Evolutionary conservation across 179 eudicot genomes (phyloP).

Genomic region (Carnegiea gigantea): DNA sequence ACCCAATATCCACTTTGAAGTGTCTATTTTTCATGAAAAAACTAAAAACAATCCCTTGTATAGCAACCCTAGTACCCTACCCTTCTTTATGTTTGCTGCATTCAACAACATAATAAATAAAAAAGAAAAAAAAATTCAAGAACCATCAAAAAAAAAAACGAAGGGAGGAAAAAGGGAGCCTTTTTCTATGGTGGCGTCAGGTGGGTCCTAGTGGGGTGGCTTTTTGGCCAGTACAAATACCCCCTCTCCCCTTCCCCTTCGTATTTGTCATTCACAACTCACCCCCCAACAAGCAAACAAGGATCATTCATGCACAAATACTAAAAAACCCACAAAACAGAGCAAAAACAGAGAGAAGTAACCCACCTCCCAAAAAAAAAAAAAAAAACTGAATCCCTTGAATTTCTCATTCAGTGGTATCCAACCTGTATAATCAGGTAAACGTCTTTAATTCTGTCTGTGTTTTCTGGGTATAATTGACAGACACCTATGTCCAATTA

Average conservation of each 20-base stretch:
- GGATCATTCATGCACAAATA: no score
- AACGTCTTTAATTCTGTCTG: neutral
- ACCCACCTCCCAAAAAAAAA: neutral
- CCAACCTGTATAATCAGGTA: conserved; percentile 3
- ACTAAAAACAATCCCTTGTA: no score
- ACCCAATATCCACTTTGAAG: conserved; percentile 4
- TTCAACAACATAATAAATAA: neutral
- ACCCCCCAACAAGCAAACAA: neutral
- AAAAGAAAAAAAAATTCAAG: neutral
- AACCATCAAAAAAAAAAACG: neutral
- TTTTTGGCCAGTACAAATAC: conserved; percentile 36
- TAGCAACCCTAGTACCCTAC: no score
- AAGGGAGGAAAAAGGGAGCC: conserved; percentile 1
- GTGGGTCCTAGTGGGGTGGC: conserved; percentile 19
- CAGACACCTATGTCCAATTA: conserved; percentile 25
- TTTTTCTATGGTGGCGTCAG: conserved; percentile 28
- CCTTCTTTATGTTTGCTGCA: no score
- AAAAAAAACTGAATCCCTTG: neutral
- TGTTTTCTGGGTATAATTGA: conserved; percentile 18
- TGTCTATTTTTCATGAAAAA: neutral
- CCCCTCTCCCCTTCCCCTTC: conserved; percentile 14
- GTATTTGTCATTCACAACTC: conserved; percentile 15
- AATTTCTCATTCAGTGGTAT: neutral
- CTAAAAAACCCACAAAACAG: neutral
- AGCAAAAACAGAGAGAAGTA: neutral